These are phyloP conservation scores for Naegleria lovaniensis DNA, from an alignment of 208 protist genomes.

Conservation along the genomic window DNA sequence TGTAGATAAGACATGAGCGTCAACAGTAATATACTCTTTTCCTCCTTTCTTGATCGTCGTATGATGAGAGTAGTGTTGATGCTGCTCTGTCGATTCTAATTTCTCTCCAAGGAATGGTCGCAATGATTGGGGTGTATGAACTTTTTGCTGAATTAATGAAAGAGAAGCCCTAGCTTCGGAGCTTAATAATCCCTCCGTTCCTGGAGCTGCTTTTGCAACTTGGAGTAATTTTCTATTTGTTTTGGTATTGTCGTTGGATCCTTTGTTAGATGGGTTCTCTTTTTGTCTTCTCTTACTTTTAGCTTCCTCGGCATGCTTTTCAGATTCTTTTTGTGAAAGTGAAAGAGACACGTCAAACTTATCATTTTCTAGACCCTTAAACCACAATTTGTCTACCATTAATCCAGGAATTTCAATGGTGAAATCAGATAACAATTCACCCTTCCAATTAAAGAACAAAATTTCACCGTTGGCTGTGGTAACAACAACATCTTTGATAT, in stretches of 20 bases:
- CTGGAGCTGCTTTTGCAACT: not conserved
- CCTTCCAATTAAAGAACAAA: not conserved
- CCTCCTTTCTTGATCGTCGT: not conserved
- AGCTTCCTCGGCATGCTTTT: not conserved
- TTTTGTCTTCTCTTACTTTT: not conserved
- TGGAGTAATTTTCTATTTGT: slow-evolving; percentile 15
- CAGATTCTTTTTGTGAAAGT: not conserved
- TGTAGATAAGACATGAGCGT: slow-evolving; percentile 73
- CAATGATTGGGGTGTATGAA: not conserved
- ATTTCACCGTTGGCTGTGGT: not conserved
- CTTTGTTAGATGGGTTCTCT: not conserved
- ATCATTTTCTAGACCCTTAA: not conserved
- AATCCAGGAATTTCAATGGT: not conserved
- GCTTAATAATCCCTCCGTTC: slow-evolving; percentile 3
- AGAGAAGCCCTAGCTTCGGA: not conserved
- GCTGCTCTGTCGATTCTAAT: not conserved
- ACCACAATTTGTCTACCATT: slow-evolving; percentile 2
- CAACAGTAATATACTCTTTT: slow-evolving; percentile 41
- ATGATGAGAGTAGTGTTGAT: not conserved
- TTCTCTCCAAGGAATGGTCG: not conserved
- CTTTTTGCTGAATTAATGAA: not conserved
- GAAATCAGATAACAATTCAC: not conserved
- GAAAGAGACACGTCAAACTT: not conserved
- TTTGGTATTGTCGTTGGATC: not conserved
- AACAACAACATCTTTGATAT: not conserved